Conservation (phyloP, 805 yeast genomes). For the Candida mattraensis region DNA sequence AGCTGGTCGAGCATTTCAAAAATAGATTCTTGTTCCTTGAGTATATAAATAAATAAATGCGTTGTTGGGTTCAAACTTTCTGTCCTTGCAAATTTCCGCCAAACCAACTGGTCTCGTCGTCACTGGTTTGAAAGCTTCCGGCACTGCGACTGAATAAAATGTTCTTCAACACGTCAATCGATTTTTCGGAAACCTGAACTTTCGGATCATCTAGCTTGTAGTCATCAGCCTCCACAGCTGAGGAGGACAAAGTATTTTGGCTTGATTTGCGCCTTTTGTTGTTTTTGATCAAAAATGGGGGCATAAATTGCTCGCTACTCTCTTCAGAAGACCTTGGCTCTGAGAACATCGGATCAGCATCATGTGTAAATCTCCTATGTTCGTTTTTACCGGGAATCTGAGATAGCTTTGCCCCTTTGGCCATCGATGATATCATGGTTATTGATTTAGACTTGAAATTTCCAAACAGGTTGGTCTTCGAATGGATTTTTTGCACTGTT, state of each 20-base stretch:
- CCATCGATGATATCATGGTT: slow-evolving; percentile 22
- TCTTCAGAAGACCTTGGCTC: slow-evolving; percentile 13
- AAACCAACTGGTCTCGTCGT: slow-evolving; percentile 27
- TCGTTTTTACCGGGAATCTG: not conserved
- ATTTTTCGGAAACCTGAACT: slow-evolving; percentile 2
- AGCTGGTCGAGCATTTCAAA: too few species aligned
- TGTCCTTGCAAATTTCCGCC: slow-evolving; percentile 25
- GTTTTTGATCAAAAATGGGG: slow-evolving; percentile 6
- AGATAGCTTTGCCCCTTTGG: slow-evolving; percentile 16
- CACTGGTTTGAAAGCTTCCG: slow-evolving; percentile 16
- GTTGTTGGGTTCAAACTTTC: slow-evolving; percentile 9
- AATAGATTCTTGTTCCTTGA: too few species aligned
- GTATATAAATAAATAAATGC: too few species aligned
- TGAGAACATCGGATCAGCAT: not conserved
- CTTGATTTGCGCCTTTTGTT: slow-evolving; percentile 13
- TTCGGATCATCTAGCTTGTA: slow-evolving; percentile 4
- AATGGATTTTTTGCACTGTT: too few species aligned
- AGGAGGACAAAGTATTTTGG: too few species aligned
- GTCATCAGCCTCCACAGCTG: slow-evolving; percentile 7
- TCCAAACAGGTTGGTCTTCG: too few species aligned
- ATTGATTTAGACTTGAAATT: slow-evolving; percentile 15
- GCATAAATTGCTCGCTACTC: slow-evolving; percentile 8
- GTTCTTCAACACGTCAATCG: slow-evolving; percentile 11
- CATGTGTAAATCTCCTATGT: slow-evolving; percentile 1
- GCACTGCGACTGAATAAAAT: slow-evolving; percentile 10